These are phyloP conservation scores for Priceomyces castillae DNA, from an alignment of 805 yeast species.

Conservation along the genomic window DNA sequence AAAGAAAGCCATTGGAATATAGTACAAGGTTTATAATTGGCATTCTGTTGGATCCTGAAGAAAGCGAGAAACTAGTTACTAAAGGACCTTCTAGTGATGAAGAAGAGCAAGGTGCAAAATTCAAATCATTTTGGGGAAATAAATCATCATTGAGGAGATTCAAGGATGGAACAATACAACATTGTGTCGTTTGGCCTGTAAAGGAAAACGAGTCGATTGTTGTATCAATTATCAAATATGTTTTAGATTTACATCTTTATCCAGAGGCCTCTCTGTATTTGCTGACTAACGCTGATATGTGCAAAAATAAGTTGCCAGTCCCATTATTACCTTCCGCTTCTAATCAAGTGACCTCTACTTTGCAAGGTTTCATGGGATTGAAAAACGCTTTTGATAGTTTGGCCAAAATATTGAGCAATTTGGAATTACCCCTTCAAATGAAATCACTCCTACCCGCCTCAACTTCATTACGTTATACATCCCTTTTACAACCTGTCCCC, in stretches of 20 bases:
- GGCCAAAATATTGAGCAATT: conserved; percentile 43
- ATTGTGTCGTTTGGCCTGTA: conserved; percentile 85
- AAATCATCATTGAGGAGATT: conserved; percentile 85
- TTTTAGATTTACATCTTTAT: conserved; percentile 61
- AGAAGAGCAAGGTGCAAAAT: conserved; percentile 54
- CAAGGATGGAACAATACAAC: conserved; percentile 86
- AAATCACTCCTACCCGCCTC: conserved; percentile 74
- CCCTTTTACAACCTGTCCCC: conserved; percentile 78
- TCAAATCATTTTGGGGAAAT: conserved; percentile 86
- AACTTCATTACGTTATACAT: conserved; percentile 70
- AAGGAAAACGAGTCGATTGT: conserved; percentile 57
- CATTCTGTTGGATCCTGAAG: conserved; percentile 63
- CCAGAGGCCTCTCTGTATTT: conserved; percentile 38
- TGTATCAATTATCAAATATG: conserved; percentile 59
- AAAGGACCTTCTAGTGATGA: conserved; percentile 75
- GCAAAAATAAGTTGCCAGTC: conserved; percentile 53
- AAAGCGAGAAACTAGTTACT: conserved; percentile 77
- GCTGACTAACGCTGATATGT: conserved; percentile 37
- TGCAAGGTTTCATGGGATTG: conserved; percentile 29
- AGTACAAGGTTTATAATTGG: conserved; percentile 50
- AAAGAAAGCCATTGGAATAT: conserved; percentile 49
- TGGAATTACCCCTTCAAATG: conserved; percentile 65
- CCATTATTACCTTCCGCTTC: conserved; percentile 59
- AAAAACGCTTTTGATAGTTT: conserved; percentile 49
- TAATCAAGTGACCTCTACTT: conserved; percentile 46